These are phyloP conservation scores for Angophora floribunda DNA, from an alignment of 345 rosid species.

Conservation along the genomic window DNA sequence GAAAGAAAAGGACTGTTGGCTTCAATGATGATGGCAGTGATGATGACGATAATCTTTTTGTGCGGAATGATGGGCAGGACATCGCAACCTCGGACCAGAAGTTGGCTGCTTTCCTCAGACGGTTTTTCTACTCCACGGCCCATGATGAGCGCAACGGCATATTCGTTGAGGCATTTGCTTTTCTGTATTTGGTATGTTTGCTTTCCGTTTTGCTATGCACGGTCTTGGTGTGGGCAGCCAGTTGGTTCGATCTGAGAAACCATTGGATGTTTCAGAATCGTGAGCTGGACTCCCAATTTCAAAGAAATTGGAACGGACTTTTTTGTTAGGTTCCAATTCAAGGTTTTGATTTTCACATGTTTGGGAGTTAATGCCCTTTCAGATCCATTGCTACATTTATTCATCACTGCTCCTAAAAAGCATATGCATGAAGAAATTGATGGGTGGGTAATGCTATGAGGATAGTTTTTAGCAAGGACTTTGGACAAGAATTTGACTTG, in stretches of 20 bases:
- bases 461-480: neutral
- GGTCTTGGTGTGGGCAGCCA: neutral
- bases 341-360: neutral
- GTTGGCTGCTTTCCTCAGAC: constrained; percentile 85
- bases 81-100: constrained; percentile 17
- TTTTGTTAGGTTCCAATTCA: neutral
- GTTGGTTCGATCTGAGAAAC: neutral
- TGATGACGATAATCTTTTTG: constrained; percentile 30
- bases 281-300: neutral
- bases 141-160: constrained; percentile 37
- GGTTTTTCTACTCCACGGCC: constrained; percentile 72
- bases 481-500: neutral
- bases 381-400: neutral
- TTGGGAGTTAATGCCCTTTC: neutral
- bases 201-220: neutral
- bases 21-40: constrained; percentile 12
- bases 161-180: neutral
- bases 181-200: neutral
- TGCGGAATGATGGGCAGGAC: constrained; percentile 9
- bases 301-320: neutral
- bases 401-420: neutral
- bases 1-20: constrained; percentile 39
- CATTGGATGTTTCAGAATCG: neutral
- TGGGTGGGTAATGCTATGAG: neutral
- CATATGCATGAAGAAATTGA: neutral